Base-by-base conservation (phyloP, 2,329 filamentous ascomycete genomes). In the Neonectria sp. region DNA sequence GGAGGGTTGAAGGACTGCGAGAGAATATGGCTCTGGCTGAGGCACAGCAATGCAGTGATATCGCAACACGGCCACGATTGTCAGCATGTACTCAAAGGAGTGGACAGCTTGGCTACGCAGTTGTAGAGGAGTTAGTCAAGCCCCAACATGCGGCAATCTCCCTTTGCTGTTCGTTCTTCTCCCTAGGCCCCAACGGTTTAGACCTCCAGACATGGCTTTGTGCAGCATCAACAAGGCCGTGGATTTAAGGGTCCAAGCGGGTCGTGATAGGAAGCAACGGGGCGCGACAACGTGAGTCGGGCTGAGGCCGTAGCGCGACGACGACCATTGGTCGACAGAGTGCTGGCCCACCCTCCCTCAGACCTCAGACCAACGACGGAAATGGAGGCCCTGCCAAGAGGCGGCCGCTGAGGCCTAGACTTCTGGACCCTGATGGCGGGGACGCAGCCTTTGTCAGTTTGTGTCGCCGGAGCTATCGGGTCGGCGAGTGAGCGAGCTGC, bases 331-430 rank as follows among this genome's bases (percentile, higher is more conserved):
- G 63, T 29, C 45, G 33, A 33, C 15, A 56, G 15, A 33, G 37
- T 35, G n/a, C 56, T 68, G 49, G 43, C n/a, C 25, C 46, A 46
- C 25, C 64, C 60, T 61, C 69, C 64, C 68, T 67, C 60, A 60
- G 65, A 48, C 62, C 58, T 59, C 48, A 55, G 40, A 51, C 65
- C 63, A 55, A 51, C 55, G 52, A 58, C 21, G 37, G 35, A 58
- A 60, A 57, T 43, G 60, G 33, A 56, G 60, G 62, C 59, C 69
- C 61, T 69, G 69, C 59, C 65, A 73, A 70, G 67, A 60, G 33
- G 63, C 45, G 58, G 70, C 61, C 65, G 59, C 60, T 65, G 33
- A 12, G 51, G 63, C 68, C 72, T 73, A 69, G 72, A 74, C 60
- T 63, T 49, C 59, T 25, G 29, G 35, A 46, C 43, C 48, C 31